These are phyloP conservation scores for Leccinum variicolor DNA, from an alignment of 768 basidiomycete species.

Conservation along the genomic window DNA sequence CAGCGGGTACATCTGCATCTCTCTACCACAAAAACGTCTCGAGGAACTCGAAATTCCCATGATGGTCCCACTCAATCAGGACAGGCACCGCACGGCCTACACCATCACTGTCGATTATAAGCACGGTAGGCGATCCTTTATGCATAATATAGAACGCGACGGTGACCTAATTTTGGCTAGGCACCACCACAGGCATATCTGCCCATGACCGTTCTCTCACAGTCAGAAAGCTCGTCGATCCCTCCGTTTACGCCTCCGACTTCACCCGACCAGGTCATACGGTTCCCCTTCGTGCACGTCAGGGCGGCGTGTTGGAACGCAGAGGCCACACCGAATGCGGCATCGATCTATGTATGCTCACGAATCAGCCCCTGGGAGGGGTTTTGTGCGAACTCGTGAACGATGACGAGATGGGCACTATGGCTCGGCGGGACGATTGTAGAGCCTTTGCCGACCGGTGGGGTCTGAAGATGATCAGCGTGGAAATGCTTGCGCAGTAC, in stretches of 20 bases:
- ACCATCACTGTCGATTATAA: slow-evolving; percentile 94
- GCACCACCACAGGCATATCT: slow-evolving; percentile 94
- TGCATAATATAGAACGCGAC: background rate
- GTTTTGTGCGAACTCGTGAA: slow-evolving; percentile 95
- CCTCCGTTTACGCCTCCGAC: slow-evolving; percentile 52
- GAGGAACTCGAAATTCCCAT: slow-evolving; percentile 79
- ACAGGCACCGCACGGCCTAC: slow-evolving; percentile 91
- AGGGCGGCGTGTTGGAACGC: slow-evolving; percentile 82
- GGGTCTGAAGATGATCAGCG: slow-evolving; percentile 92
- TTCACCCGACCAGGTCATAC: slow-evolving; percentile 94
- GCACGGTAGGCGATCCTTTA: slow-evolving; percentile 49
- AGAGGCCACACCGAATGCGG: slow-evolving; percentile 93
- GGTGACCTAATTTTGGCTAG: slow-evolving; percentile 33
- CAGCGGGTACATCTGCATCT: slow-evolving; percentile 93
- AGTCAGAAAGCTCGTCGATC: slow-evolving; percentile 74
- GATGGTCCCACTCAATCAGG: slow-evolving; percentile 92
- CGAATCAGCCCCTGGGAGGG: slow-evolving; percentile 59
- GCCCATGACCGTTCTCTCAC: slow-evolving; percentile 93
- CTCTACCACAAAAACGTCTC: slow-evolving; percentile 74
- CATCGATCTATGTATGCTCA: slow-evolving; percentile 81
- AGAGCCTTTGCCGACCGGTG: slow-evolving; percentile 85
- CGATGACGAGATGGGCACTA: slow-evolving; percentile 80
- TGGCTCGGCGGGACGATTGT: slow-evolving; percentile 96
- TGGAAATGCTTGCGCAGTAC: slow-evolving; percentile 71
- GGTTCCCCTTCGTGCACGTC: slow-evolving; percentile 85